Percentiles rank a stretch among this genome's conserved stretches.
Evolutionary conservation across 2,329 filamentous ascomycete species (phyloP).

Genomic region (Beauveria caledonica): DNA sequence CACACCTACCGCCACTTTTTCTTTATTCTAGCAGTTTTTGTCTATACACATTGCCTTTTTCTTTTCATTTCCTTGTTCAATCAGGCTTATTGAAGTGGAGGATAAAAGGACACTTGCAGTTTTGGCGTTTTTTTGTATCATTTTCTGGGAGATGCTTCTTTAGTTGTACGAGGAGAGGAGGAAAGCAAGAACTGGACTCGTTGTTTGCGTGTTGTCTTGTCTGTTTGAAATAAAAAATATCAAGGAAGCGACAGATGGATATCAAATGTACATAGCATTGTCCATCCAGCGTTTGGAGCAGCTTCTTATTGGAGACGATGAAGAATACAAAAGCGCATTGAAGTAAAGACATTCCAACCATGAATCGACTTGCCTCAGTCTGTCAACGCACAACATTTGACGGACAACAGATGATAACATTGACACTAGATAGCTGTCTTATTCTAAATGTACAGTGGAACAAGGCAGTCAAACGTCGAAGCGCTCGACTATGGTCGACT

Average conservation of each 20-base stretch:
- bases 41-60: background rate
- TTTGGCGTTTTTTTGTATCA: background rate
- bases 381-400: too few relatives aligned
- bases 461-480: too few relatives aligned
- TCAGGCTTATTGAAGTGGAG: background rate
- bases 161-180: background rate
- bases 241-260: conserved; percentile 4
- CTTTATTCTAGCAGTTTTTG: background rate
- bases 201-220: background rate
- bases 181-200: background rate
- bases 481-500: too few relatives aligned
- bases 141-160: background rate
- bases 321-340: conserved; percentile 2
- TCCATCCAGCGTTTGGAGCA: background rate
- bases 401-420: too few relatives aligned
- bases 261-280: conserved; percentile 11
- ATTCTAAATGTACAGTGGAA: too few relatives aligned
- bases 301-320: conserved; percentile 4
- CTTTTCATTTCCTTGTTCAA: background rate
- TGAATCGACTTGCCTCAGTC: too few relatives aligned
- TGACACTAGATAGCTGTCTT: too few relatives aligned
- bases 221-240: background rate
- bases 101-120: background rate
- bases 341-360: background rate
- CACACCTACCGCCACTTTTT: background rate